Evolutionary conservation across 345 rosid species (phyloP), one percentile per base, ranked within the genome.

Genomic region (Gossypium arboreum): DNA sequence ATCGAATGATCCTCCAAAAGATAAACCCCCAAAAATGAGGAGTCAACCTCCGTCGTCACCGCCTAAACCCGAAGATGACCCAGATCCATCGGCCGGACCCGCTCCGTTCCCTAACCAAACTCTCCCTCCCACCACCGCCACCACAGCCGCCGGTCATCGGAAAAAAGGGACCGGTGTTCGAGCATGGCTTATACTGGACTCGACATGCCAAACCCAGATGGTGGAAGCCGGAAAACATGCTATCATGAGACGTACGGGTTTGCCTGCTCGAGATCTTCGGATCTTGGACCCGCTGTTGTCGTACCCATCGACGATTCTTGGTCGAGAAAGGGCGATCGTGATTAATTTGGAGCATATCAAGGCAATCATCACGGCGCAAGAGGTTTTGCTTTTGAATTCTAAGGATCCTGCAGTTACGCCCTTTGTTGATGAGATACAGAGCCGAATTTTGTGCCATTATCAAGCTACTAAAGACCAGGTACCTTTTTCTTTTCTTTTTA

Each of bases 171-270:
- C 86, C 12, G 90, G 97, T 9, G 87, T 91, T 22, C 88, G 96
- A 59, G 74, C 89, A 2, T 93, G 96, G 97, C 88, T 93, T 51
- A 79, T 86, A 43, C 80, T 95, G 7, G 86, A 80, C 76, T 79
- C 92, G 39, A 83, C 89, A 0, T 94, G 97, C 7, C 87, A 85
- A 75, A 73, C 86, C 43, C 82, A 83, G 70, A 83, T 80, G 12
- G 85, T 78, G 62, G 96, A 90, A 69, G 96, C 81, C 6, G 97
- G 96, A 0, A 95, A 95, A 80, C 97, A 95, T 78, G 73, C 86
- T 15, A 90, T 92, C 86, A 95, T 95, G 99, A 91, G 96, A 57
- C 98, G 90, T 2, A 93, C 98, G 15, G 96, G 99, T 18, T 82
- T 93, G 2, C 97, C 96, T 13, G 94, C 93, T 17, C 87, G 97